Evolutionary conservation across 306 rosid species (phyloP).

Genomic region (Glycyrrhiza uralensis): DNA sequence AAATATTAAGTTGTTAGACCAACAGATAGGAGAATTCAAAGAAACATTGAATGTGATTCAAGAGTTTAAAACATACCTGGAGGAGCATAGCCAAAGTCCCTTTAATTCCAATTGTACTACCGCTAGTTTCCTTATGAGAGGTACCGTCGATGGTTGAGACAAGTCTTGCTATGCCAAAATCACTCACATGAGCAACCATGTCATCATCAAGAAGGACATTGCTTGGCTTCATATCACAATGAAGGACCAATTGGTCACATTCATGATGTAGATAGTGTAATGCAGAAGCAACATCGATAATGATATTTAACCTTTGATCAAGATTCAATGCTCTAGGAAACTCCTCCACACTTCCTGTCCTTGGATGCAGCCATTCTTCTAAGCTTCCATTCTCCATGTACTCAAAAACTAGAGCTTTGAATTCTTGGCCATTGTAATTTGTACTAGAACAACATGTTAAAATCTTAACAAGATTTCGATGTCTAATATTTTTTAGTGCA

Average conservation of each 20-base stretch:
- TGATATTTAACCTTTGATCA: constrained; percentile 4
- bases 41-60: not conserved
- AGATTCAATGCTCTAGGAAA: not conserved
- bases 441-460: constrained; percentile 17
- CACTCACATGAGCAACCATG: too few species aligned
- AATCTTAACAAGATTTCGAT: constrained; percentile 14
- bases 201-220: too few species aligned
- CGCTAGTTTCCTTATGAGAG: not conserved
- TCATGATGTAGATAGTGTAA: too few species aligned
- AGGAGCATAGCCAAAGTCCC: too few species aligned
- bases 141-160: not conserved
- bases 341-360: not conserved
- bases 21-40: not conserved
- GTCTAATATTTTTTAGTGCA: constrained; percentile 2
- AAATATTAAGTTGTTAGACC: not conserved
- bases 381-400: constrained; percentile 13
- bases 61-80: too few species aligned
- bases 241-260: too few species aligned
- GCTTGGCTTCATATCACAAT: too few species aligned
- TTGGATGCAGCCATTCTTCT: too few species aligned
- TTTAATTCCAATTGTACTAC: too few species aligned
- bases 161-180: constrained; percentile 26
- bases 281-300: too few species aligned
- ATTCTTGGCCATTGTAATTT: constrained; percentile 8
- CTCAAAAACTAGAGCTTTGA: constrained; percentile 23